A percentile compares a stretch with the other conserved stretches of the same genome.
phyloP scores from a whole-genome alignment of 192 early-diverging fungal genomes.

The Dissophora globulifera region DNA sequence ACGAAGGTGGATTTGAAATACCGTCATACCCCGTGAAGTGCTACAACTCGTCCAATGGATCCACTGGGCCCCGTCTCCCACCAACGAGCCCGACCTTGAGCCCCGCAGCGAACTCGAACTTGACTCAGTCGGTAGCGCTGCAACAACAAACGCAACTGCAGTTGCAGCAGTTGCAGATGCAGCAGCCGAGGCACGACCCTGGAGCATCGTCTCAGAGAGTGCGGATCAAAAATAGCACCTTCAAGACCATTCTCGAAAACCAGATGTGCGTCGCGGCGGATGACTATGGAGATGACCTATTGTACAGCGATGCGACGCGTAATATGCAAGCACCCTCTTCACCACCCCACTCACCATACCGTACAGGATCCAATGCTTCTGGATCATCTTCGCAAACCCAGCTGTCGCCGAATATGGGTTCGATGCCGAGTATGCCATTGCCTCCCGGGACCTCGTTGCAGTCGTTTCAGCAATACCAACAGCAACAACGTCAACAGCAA shows the following conservation, averaged over 20 bases:
- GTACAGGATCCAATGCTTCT: not conserved
- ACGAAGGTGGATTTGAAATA: conserved; percentile 10
- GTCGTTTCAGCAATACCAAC: not conserved
- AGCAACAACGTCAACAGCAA: too few relatives aligned
- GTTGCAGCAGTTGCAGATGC: conserved; percentile 12
- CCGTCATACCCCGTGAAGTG: too few relatives aligned
- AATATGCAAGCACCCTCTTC: not conserved
- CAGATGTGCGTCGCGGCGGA: not conserved
- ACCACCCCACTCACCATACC: conserved; percentile 1
- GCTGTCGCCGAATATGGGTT: not conserved
- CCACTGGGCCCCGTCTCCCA: not conserved
- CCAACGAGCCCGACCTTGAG: conserved; percentile 22
- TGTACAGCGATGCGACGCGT: conserved; percentile 2
- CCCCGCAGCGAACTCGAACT: not conserved
- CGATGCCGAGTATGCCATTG: not conserved
- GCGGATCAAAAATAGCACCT: conserved; percentile 1
- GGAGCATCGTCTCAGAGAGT: conserved; percentile 1
- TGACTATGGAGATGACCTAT: conserved; percentile 5
- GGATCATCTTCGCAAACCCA: not conserved
- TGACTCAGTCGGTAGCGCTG: not conserved
- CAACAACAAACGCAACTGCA: conserved; percentile 33
- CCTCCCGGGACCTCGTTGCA: not conserved
- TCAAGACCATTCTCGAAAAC: conserved; percentile 16
- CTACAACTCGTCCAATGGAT: conserved; percentile 17
- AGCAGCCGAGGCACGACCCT: not conserved